Evolutionary conservation across 1,139 yeast genomes (phyloP).

Genomic region (Hanseniaspora sp.): DNA sequence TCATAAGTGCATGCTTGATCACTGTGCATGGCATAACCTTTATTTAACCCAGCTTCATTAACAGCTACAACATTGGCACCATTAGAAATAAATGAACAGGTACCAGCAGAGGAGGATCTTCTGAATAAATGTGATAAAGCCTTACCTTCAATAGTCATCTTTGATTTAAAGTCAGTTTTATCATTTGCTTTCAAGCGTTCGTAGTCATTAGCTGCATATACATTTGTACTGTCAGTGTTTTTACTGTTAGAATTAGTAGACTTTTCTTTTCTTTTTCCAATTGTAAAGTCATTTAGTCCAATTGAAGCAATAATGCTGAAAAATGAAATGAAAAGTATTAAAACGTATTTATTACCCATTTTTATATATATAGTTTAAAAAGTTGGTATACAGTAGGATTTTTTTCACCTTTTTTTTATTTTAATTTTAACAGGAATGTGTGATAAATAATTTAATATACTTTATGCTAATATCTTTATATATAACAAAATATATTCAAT

Average conservation of each 20-base stretch:
- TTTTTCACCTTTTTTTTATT: too few species aligned
- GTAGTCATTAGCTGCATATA: slow-evolving; percentile 11
- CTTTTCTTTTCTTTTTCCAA: too few species aligned
- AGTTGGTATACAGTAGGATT: too few species aligned
- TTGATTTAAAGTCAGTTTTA: slow-evolving; percentile 10
- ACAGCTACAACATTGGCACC: slow-evolving; percentile 54
- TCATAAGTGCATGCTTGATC: slow-evolving; percentile 67
- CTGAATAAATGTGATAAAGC: slow-evolving; percentile 22
- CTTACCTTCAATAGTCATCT: slow-evolving; percentile 23
- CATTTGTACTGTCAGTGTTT: background rate
- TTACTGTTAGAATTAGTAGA: background rate
- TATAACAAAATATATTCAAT: too few species aligned
- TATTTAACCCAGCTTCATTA: slow-evolving; percentile 47
- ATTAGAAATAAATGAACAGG: slow-evolving; percentile 58
- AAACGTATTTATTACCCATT: too few species aligned
- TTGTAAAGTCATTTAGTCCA: background rate
- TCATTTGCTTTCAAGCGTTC: slow-evolving; percentile 17
- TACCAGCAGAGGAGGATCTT: slow-evolving; percentile 28
- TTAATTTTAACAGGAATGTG: too few species aligned
- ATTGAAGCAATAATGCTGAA: background rate
- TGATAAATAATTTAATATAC: too few species aligned
- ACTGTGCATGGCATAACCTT: slow-evolving; percentile 81
- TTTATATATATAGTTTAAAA: too few species aligned
- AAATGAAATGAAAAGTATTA: too few species aligned
- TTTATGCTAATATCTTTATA: too few species aligned